phyloP scores from a whole-genome alignment of 2,329 filamentous ascomycete species.

The Botryotinia calthae region DNA sequence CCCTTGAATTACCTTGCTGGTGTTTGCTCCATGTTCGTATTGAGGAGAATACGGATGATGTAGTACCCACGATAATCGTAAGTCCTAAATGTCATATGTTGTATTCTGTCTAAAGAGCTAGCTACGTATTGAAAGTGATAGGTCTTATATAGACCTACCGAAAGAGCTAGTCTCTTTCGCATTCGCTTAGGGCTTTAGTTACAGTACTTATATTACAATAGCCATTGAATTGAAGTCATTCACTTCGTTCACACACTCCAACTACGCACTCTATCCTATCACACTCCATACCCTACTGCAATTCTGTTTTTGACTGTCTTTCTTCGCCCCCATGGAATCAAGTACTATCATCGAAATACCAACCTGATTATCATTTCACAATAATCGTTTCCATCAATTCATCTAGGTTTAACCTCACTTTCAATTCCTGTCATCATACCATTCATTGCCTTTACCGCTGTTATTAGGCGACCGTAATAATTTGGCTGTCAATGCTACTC shows the following conservation, averaged over 20 bases:
- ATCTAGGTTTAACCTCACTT: not conserved
- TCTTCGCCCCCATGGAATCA: not conserved
- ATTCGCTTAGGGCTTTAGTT: too few species aligned
- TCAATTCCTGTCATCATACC: not conserved
- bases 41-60: too few species aligned
- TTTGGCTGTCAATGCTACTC: slow-evolving; percentile 69
- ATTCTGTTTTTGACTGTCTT: not conserved
- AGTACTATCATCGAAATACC: slow-evolving; percentile 1
- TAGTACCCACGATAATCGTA: too few species aligned
- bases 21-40: not conserved
- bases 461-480: slow-evolving; percentile 61
- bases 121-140: too few species aligned
- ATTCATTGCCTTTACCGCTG: not conserved
- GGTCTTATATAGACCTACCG: too few species aligned
- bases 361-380: not conserved
- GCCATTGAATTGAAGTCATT: too few species aligned
- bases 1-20: not conserved
- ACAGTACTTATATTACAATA: too few species aligned
- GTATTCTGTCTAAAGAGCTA: too few species aligned
- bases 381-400: not conserved
- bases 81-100: too few species aligned
- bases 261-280: not conserved
- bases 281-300: not conserved
- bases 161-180: too few species aligned
- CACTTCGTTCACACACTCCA: too few species aligned